Evolutionary conservation across 202 grass and related monocot species (phyloP), one percentile per base, ranked within the genome.

Genomic region (Elaeis oleifera): DNA sequence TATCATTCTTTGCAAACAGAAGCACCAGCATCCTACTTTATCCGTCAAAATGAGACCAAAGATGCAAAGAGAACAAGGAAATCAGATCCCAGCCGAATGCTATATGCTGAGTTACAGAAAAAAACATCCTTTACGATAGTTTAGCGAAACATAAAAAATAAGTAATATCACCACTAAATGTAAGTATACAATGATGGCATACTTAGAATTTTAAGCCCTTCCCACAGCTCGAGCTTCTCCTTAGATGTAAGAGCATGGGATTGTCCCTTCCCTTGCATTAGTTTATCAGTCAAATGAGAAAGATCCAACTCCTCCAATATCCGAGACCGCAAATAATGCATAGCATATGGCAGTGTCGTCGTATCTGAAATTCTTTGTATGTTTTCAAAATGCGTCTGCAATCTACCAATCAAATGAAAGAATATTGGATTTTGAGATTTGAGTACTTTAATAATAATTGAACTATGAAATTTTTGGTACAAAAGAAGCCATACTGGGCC

Each of bases 161-260:
- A 27, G 4, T 13, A 44, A 44, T 13, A 13, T 13, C 36, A 44
- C 36, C 11, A 11, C 8, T 5, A 44, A 3, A 44, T 44, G 36
- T 23, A 60, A 74, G 67, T 8, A 66, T 18, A 69, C 26, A 61
- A 24, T 32, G 49, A 44, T n/a, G 32, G 5, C 79, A 68, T 89
- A 99, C 94, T 99, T 69, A 87, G 65, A 54, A 99, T 61, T 69
- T 94, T 99, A 57, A 99, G 86, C 73, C 63, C 81, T 53, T 94
- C 85, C 94, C 94, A 99, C 22, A 84, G 77, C 13, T 94, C 80
- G 3, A 76, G 61, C 51, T 91, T 91, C 70, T 94, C 88, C 58
- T 78, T 63, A 27, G 75, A 49, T 27, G 88, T 62, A 49, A 83
- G 61, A 16, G 51, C 20, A 18, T 28, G 63, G 49, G 81, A 72